phyloP scores from a whole-genome alignment of 1,139 yeast genomes.

The Saccharomyces hybrid region DNA sequence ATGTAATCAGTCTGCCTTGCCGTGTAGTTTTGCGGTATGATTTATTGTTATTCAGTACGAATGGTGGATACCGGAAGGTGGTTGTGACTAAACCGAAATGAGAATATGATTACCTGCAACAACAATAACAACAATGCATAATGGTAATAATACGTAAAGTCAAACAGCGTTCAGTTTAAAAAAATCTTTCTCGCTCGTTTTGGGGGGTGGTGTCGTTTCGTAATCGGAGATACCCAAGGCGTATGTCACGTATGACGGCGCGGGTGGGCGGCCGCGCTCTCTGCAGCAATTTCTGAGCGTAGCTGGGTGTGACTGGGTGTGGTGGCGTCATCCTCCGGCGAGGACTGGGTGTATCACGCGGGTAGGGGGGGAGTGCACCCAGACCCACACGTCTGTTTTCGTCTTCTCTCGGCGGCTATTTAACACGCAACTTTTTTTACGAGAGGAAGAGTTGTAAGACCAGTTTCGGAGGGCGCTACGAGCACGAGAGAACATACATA shows the following conservation, averaged over 20 bases:
- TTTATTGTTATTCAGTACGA: background rate
- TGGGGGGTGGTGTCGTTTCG: slow-evolving; percentile 1
- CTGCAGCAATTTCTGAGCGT: background rate
- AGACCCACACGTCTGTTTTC: background rate
- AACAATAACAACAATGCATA: background rate
- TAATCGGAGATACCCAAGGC: background rate
- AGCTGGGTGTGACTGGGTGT: background rate
- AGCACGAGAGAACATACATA: background rate
- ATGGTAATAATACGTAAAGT: background rate
- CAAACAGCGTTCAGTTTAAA: background rate
- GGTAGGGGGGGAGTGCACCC: background rate
- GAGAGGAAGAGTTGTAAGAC: background rate
- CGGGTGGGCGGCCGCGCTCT: background rate
- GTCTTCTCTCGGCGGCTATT: background rate
- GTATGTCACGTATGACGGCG: background rate
- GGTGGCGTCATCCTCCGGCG: background rate
- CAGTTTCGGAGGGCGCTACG: background rate
- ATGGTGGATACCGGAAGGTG: background rate
- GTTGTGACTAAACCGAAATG: background rate
- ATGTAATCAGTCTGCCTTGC: background rate
- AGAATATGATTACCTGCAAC: background rate
- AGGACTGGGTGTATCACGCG: background rate
- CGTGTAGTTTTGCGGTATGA: background rate
- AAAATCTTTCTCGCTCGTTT: background rate
- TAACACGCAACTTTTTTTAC: background rate